Evolutionary conservation across 352 stramenopile species (phyloP), one percentile per base, ranked within the genome.

Genomic region (Thalassiosira sp.): DNA sequence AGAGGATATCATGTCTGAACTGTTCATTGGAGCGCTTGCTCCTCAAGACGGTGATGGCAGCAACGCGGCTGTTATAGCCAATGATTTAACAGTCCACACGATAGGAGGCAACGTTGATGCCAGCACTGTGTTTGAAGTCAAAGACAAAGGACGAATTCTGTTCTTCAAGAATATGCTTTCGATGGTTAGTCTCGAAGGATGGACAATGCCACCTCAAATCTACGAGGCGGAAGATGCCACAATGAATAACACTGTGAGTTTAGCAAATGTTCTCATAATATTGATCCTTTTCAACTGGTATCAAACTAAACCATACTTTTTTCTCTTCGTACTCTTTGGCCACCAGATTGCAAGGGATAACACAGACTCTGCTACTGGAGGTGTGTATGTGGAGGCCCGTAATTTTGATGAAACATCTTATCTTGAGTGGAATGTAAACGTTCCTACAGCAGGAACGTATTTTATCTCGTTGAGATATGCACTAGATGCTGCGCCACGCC

Each of bases 111-210:
- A 27, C 57, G 20, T 79, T 48, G 70, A 77, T 63, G 54, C 18
- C 27, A 49, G 49, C 5, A 80, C 79, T 40, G 60, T 84, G 15
- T 87, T 87, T 64, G 79, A 87, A 68, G 69, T 84, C 10, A 18
- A 73, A 51, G 74, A 82, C 64, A 79, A 81, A 16, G 68, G 74
- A 43, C 53, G 75, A 22, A 79, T 42, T 13, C 22, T 84, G 13
- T 84, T 67, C 58, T 70, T 87, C n/a, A 87, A 81, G 51, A 87
- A 87, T 56, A 57, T 69, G 5, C 35, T 56, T 27, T 83, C 72
- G 5, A 82, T 61, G 33, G 78, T 86, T 0, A 66, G 56, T 16
- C 40, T 86, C 16, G 20, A 81, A 71, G 79, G 79, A 15, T 84
- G 79, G 79, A 49, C 64, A 24, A 51, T 65, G 16, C 5, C 48